Base-by-base conservation (phyloP, 2,329 filamentous ascomycete genomes). In the Cercospora sp. region DNA sequence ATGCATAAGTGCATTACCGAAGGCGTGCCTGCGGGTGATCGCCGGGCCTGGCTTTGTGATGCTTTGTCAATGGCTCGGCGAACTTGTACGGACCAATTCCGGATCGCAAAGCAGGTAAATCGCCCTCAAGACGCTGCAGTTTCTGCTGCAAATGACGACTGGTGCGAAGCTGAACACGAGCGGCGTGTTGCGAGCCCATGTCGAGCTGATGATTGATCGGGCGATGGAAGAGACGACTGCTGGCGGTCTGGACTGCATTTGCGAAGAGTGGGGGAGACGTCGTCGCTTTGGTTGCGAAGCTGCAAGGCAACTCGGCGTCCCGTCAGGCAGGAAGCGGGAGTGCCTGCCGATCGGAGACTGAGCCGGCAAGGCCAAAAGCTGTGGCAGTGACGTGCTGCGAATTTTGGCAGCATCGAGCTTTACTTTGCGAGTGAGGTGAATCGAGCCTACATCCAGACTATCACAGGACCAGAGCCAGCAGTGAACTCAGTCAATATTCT, bases 31-130 rank as follows among this genome's bases (percentile, higher is more conserved):
- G 28, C 28, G 45, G 53, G 12, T 31, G 28, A 57, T 31, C 26
- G 53, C 53, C 28, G 53, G 53, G 53, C 26, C 48, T 53, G 18
- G 48, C 31, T 57, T 26, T 8, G 30, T 55, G 42, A 55, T 63
- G 61, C 61, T 63, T 63, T 63, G 61, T 63, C 61, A 63, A 63
- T 61, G 33, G 59, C 33, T 42, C 33, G 33, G 36, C 16, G 18
- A 12, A n/a, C 59, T 42, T 30, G 18, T 33, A n/a, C 20, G 20
- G 31, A 45, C 30, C n/a, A 10, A 61, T 61, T 42, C 36, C 59
- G 59, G 33, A 10, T 26, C 9, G 33, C 65, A 57, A 31, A 31
- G 53, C 23, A 57, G 6, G n/a, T 23, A 23, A 12, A 48, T 20
- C n/a, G 3, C 5, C n/a, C 42, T 4, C 42, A 1, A 48, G 7